These are phyloP conservation scores for Neurospora tetraspora DNA, from an alignment of 495 filamentous ascomycete species.

Conservation along the genomic window DNA sequence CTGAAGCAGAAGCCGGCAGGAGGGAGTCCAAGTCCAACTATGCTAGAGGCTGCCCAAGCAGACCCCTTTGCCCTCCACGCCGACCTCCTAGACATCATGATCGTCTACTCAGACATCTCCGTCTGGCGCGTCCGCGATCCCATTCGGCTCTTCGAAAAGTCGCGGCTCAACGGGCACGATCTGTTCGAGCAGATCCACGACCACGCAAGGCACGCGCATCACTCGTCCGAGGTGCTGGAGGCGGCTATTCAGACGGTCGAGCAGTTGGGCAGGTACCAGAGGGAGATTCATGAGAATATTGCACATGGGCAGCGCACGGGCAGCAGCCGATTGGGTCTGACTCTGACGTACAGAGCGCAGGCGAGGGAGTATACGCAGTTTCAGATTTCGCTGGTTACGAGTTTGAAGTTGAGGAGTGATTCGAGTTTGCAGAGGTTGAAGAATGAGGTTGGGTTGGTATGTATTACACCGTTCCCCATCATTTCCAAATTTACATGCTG, in stretches of 20 bases:
- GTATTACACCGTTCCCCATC: neutral
- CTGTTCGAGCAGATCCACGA: slow-evolving; percentile 13
- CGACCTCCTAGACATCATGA: slow-evolving; percentile 10
- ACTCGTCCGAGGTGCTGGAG: slow-evolving; percentile 13
- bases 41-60: neutral
- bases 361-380: slow-evolving; percentile 12
- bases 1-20: too few relatives aligned
- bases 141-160: slow-evolving; percentile 12
- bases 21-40: slow-evolving; percentile 10
- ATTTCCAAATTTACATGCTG: too few relatives aligned
- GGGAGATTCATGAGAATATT: neutral
- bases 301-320: neutral
- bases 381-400: slow-evolving; percentile 11
- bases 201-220: slow-evolving; percentile 12
- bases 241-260: slow-evolving; percentile 7
- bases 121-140: slow-evolving; percentile 18
- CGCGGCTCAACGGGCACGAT: neutral
- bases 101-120: slow-evolving; percentile 11
- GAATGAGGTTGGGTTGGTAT: slow-evolving; percentile 13
- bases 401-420: slow-evolving; percentile 13
- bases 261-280: slow-evolving; percentile 4
- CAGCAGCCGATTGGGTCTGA: neutral
- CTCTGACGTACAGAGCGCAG: slow-evolving; percentile 9
- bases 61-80: slow-evolving; percentile 16
- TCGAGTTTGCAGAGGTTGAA: slow-evolving; percentile 11